phyloP scores from a whole-genome alignment of 768 basidiomycete genomes.

The Mycena chlorophos region DNA sequence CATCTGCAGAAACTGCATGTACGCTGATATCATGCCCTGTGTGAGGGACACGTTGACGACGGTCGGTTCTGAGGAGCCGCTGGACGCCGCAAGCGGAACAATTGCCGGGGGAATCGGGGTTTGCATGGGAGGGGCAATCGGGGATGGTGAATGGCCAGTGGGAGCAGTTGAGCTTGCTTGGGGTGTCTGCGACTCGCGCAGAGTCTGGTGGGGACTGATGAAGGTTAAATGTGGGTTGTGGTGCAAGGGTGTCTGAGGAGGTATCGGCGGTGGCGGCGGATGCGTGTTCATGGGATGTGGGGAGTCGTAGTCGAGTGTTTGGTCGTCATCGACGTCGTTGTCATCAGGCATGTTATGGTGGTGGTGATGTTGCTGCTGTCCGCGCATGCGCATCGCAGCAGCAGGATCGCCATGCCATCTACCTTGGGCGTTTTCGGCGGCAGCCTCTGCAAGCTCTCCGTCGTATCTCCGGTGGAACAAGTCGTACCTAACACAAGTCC shows the following conservation, averaged over 20 bases:
- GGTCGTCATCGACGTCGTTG: constrained; percentile 55
- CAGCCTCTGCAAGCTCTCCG: background rate
- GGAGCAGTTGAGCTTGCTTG: constrained; percentile 33
- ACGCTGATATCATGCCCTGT: constrained; percentile 56
- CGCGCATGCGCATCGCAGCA: constrained; percentile 48
- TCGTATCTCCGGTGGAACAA: constrained; percentile 67
- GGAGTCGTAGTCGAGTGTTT: constrained; percentile 44
- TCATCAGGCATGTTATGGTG: constrained; percentile 37
- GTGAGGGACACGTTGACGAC: constrained; percentile 53
- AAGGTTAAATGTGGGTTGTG: constrained; percentile 20
- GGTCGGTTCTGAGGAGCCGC: constrained; percentile 35
- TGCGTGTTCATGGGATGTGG: constrained; percentile 33
- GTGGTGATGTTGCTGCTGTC: constrained; percentile 36
- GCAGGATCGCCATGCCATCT: constrained; percentile 72
- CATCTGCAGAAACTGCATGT: constrained; percentile 60
- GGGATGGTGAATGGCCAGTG: constrained; percentile 27
- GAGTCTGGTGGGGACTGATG: constrained; percentile 40
- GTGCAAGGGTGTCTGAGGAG: background rate
- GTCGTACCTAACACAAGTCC: constrained; percentile 39
- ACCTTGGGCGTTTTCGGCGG: background rate
- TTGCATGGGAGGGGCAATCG: constrained; percentile 37
- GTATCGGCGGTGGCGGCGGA: constrained; percentile 36
- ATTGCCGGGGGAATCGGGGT: constrained; percentile 28
- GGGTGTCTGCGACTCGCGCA: constrained; percentile 40
- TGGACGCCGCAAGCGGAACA: constrained; percentile 21